Conservation (phyloP, 202 grass and related monocot species). For the Carex arenaria region DNA sequence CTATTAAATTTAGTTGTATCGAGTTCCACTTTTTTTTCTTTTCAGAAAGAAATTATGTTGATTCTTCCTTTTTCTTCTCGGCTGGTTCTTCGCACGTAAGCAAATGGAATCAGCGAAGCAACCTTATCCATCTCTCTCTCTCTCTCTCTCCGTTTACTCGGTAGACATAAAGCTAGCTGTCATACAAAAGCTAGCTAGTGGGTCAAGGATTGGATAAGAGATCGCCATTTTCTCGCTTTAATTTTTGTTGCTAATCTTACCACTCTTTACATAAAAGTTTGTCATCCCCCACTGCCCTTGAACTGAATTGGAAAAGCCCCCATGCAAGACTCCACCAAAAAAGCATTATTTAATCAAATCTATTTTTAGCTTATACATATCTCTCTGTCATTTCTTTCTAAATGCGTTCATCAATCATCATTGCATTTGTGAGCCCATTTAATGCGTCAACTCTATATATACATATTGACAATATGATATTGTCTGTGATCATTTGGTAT, state of each 20-base stretch:
- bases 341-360: background rate
- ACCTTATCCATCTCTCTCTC: background rate
- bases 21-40: background rate
- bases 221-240: background rate
- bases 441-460: background rate
- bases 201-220: constrained; percentile 3
- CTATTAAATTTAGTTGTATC: too few species aligned
- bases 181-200: background rate
- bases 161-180: constrained; percentile 19
- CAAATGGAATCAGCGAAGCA: constrained; percentile 14
- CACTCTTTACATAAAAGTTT: constrained; percentile 16
- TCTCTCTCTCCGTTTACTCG: background rate
- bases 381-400: background rate
- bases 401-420: constrained; percentile 10
- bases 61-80: background rate
- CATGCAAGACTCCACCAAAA: constrained; percentile 25
- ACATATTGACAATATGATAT: background rate
- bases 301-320: constrained; percentile 40
- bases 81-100: background rate
- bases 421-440: background rate
- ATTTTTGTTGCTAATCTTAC: background rate
- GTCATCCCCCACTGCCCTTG: constrained; percentile 50
- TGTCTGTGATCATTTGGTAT: background rate
- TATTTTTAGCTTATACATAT: background rate
- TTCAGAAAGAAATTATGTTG: background rate